These are phyloP conservation scores for Suillus sp. DNA, from an alignment of 768 basidiomycete genomes.

Conservation along the genomic window DNA sequence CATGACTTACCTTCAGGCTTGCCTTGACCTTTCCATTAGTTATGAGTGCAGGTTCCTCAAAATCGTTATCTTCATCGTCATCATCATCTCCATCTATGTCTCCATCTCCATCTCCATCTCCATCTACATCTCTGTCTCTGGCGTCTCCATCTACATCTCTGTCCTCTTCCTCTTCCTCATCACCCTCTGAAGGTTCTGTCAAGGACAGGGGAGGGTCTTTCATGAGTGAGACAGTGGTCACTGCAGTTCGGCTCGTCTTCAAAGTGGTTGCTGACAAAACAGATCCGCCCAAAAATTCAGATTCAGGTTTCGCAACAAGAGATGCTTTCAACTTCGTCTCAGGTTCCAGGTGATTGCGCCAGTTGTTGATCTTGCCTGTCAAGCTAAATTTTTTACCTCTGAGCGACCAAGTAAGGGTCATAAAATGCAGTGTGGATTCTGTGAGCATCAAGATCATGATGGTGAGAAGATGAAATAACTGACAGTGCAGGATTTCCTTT, in stretches of 20 bases:
- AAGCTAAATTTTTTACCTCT: neutral
- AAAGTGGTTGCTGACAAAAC: no score
- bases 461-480: neutral
- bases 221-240: neutral
- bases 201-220: neutral
- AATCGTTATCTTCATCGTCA: no score
- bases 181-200: neutral
- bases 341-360: neutral
- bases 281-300: no score
- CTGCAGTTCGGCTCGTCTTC: neutral
- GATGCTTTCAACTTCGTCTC: neutral
- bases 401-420: neutral
- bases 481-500: neutral
- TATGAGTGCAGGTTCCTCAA: no score
- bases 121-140: no score
- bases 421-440: neutral
- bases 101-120: no score
- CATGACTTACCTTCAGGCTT: no score
- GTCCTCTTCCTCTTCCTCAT: neutral
- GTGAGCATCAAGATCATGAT: neutral
- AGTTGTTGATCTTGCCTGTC: neutral
- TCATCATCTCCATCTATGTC: no score
- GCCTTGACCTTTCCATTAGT: no score
- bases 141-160: no score
- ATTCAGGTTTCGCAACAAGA: no score